Base-by-base conservation (phyloP, 2,329 filamentous ascomycete genomes). In the Pyrenochaeta sp. region DNA sequence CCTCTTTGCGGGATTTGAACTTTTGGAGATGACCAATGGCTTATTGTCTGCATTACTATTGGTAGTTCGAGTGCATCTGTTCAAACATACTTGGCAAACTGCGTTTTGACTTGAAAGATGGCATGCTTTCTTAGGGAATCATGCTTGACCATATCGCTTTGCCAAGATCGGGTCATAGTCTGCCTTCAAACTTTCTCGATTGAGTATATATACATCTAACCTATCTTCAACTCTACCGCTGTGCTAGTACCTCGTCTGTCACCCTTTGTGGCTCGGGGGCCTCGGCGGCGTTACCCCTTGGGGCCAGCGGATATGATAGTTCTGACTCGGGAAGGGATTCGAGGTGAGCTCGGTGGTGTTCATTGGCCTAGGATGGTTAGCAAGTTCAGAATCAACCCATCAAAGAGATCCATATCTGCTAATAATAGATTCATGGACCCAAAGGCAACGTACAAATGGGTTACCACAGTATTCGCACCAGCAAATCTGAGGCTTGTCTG, bases 401-500 rank as follows among this genome's bases (percentile, higher is more conserved):
- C 5, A 27, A 30, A 9, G n/a, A 30, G n/a, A n/a, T n/a, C n/a
- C n/a, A n/a, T n/a, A n/a, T n/a, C n/a, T n/a, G n/a, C n/a, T n/a
- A n/a, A n/a, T n/a, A n/a, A n/a, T n/a, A n/a, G 13, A 4, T 9
- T 18, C 11, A 17, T 3, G n/a, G 10, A 10, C 14, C 21, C 10
- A 18, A 29, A 43, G n/a, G 29, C 74, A 13, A 77, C 92, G 70
- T 82, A 97, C 94, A 71, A 86, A 99, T 61, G 94, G 94, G 58
- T 94, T 72, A 39, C 94, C 94, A 71, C 94, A 99, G 79, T 99
- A 99, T 67, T 82, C 87, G 80, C 94, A 99, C 70, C 80, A 79
- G 74, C 84, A 84, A 64, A 99, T 96, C 79, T 97, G 86, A 29
- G 94, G 89, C 81, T 96, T 97, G 76, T 99, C 94, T 58, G 89